These are phyloP conservation scores for Globisporangium cederbergense DNA, from an alignment of 352 stramenopile species.

Conservation along the genomic window DNA sequence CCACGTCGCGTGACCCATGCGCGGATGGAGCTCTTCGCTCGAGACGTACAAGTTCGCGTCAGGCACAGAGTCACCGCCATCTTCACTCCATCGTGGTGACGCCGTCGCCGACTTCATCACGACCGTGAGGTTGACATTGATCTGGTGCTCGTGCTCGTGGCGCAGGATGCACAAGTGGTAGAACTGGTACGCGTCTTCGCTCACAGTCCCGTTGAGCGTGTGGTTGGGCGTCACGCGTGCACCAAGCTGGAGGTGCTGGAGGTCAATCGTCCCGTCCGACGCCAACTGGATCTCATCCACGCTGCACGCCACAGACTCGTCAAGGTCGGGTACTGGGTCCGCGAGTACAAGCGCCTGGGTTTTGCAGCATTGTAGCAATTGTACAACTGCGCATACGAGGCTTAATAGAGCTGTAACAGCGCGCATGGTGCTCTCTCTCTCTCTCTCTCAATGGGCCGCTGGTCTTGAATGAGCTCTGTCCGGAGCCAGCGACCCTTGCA, in stretches of 20 bases:
- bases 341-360: not conserved
- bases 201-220: conserved; percentile 62
- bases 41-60: conserved; percentile 73
- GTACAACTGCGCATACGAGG: not conserved
- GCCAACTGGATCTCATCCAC: conserved; percentile 70
- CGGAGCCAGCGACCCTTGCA: not conserved
- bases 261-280: conserved; percentile 60
- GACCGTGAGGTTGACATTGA: conserved; percentile 58
- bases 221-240: conserved; percentile 55
- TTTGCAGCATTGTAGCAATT: conserved; percentile 1
- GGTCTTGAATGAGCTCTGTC: not conserved
- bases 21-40: conserved; percentile 61
- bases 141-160: conserved; percentile 75
- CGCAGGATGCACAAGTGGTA: conserved; percentile 74
- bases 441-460: too few relatives aligned
- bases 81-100: too few relatives aligned
- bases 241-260: conserved; percentile 40
- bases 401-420: not conserved
- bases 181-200: conserved; percentile 50
- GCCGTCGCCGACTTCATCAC: not conserved
- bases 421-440: not conserved
- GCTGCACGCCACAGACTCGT: conserved; percentile 23
- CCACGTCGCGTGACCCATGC: conserved; percentile 61
- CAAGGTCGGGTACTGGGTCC: not conserved
- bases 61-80: too few relatives aligned